phyloP scores from a whole-genome alignment of 805 yeast genomes.

The Wickerhamiella spandovensis region DNA sequence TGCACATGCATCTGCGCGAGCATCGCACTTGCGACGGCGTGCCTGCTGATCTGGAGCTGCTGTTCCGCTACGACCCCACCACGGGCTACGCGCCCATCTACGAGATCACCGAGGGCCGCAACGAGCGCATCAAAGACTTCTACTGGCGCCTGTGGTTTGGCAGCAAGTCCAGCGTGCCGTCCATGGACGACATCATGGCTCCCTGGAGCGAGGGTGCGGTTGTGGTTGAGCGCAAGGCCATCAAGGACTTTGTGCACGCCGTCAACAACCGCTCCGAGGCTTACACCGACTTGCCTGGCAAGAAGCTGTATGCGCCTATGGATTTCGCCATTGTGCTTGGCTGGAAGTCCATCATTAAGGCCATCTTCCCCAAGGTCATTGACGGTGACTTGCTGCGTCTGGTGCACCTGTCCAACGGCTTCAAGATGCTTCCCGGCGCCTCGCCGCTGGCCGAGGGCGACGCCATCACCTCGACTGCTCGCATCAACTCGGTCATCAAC shows the following conservation, averaged over 20 bases:
- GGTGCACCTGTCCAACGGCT: constrained; percentile 91
- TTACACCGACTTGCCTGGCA: constrained; percentile 74
- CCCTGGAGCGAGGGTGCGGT: constrained; percentile 53
- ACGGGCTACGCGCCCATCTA: constrained; percentile 94
- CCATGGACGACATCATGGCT: constrained; percentile 50
- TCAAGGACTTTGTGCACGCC: constrained; percentile 90
- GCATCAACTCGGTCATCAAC: constrained; percentile 76
- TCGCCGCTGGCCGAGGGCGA: constrained; percentile 82
- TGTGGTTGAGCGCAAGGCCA: constrained; percentile 58
- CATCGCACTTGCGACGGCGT: constrained; percentile 68
- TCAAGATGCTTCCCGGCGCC: constrained; percentile 86
- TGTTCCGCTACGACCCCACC: constrained; percentile 64
- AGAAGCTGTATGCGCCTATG: constrained; percentile 81
- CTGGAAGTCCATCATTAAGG: constrained; percentile 95
- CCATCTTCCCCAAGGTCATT: constrained; percentile 92
- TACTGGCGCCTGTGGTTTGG: constrained; percentile 98
- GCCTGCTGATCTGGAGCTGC: constrained; percentile 64
- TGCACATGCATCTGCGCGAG: constrained; percentile 68
- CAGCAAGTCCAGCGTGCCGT: constrained; percentile 37
- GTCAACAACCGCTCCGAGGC: constrained; percentile 96
- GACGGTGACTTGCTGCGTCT: constrained; percentile 92
- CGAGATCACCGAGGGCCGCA: constrained; percentile 83
- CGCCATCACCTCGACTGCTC: constrained; percentile 67
- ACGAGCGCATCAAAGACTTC: constrained; percentile 83
- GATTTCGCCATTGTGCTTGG: constrained; percentile 98